These are phyloP conservation scores for Hippophae rhamnoides DNA, from an alignment of 306 rosid genomes.

Conservation along the genomic window DNA sequence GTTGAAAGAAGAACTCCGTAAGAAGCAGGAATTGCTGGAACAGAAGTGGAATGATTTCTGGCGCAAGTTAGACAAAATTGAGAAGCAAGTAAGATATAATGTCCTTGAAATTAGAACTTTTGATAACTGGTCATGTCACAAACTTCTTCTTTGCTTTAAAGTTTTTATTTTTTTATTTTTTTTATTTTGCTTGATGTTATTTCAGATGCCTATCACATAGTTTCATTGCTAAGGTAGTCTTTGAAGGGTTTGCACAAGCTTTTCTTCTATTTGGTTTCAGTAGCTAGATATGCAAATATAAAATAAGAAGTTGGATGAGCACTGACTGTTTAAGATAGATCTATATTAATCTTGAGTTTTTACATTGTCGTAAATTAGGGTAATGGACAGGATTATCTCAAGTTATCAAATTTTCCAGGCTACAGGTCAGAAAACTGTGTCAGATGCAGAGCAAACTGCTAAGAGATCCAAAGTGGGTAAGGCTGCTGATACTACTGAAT, in stretches of 20 bases:
- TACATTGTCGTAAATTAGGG: no score
- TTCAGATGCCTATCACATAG: not conserved
- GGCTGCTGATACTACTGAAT: conserved; percentile 28
- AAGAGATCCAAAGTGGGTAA: conserved; percentile 62
- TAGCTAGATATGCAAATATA: conserved; percentile 1
- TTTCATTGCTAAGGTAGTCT: not conserved
- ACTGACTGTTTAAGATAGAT: not conserved
- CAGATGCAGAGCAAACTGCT: conserved; percentile 47
- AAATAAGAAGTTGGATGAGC: not conserved
- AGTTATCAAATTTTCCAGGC: conserved; percentile 43
- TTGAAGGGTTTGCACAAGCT: conserved; percentile 11
- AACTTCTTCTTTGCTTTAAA: no score
- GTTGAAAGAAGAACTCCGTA: conserved; percentile 88
- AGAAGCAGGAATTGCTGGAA: conserved; percentile 88
- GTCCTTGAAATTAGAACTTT: conserved; percentile 8
- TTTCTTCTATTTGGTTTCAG: conserved; percentile 2
- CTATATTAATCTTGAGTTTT: no score
- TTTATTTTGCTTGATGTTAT: no score
- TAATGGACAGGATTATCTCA: conserved; percentile 8
- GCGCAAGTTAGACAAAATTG: conserved; percentile 70
- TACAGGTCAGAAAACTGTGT: conserved; percentile 58
- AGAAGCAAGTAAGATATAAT: conserved; percentile 56
- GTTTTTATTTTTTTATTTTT: no score
- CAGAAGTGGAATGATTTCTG: conserved; percentile 79
- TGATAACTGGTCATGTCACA: not conserved